Evolutionary conservation across 768 basidiomycete species (phyloP).

Genomic region (Suillus decipiens): DNA sequence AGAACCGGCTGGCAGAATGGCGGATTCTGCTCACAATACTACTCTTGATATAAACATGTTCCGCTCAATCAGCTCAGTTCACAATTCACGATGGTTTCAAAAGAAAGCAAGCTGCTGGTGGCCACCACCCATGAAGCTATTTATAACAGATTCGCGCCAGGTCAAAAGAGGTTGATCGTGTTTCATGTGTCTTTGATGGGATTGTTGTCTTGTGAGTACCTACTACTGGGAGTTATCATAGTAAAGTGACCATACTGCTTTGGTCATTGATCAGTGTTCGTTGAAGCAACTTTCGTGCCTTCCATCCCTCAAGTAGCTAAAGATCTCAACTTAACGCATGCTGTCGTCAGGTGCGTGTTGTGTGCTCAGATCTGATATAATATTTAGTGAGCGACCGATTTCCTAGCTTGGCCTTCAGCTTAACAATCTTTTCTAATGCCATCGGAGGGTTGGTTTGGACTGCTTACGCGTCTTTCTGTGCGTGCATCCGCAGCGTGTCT

Average conservation of each 20-base stretch:
- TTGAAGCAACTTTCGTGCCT: constrained; percentile 65
- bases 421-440: constrained; percentile 47
- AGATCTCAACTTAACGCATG: constrained; percentile 56
- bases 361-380: too few relatives aligned
- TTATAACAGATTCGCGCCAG: constrained; percentile 57
- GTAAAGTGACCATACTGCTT: background rate
- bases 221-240: constrained; percentile 4
- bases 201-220: constrained; percentile 62
- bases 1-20: too few relatives aligned
- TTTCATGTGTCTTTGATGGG: constrained; percentile 61
- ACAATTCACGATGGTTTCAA: constrained; percentile 22
- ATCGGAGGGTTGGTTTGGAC: constrained; percentile 54
- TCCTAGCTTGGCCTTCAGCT: constrained; percentile 48
- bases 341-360: constrained; percentile 49
- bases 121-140: constrained; percentile 31
- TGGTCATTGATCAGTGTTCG: constrained; percentile 49
- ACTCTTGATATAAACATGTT: background rate
- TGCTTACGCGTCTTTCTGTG: constrained; percentile 52
- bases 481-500: constrained; percentile 17
- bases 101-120: constrained; percentile 30
- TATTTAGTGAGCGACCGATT: background rate
- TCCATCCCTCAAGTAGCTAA: constrained; percentile 66
- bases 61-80: background rate
- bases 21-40: too few relatives aligned
- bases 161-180: constrained; percentile 54